These are phyloP conservation scores for Ajuga chamaepitys DNA, from an alignment of 257 asterid species.

Conservation along the genomic window DNA sequence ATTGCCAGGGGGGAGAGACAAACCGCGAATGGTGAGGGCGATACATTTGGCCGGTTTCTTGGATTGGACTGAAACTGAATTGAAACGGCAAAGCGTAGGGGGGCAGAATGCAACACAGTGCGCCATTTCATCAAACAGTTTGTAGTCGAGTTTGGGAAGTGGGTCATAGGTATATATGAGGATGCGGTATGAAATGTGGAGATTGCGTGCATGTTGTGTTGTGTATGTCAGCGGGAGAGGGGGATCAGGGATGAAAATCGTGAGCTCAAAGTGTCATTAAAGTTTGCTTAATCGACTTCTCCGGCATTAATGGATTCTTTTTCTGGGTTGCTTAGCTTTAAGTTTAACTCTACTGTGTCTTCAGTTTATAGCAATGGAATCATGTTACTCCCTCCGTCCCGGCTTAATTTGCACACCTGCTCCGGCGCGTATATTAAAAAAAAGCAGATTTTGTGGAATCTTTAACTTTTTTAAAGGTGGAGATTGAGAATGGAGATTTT, in stretches of 20 bases:
- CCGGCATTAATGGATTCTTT: conserved; percentile 1
- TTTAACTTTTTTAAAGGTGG: no score
- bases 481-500: no score
- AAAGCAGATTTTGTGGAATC: no score
- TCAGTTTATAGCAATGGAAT: no score
- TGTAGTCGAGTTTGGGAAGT: not conserved
- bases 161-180: no score
- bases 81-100: conserved; percentile 7
- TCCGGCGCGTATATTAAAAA: no score
- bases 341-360: no score
- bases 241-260: no score
- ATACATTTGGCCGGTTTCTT: conserved; percentile 6
- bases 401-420: no score
- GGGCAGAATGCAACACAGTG: conserved; percentile 19
- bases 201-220: not conserved
- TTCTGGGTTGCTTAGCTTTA: no score
- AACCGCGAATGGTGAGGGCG: conserved; percentile 23
- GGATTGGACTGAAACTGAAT: conserved; percentile 10
- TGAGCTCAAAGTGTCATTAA: not conserved
- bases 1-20: conserved; percentile 14
- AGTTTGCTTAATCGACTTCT: conserved; percentile 4
- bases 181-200: no score
- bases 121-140: conserved; percentile 22
- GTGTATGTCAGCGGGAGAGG: not conserved
- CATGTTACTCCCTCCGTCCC: no score